Evolutionary conservation across 345 rosid genomes (phyloP).

Genomic region (Nephelium lappaceum): DNA sequence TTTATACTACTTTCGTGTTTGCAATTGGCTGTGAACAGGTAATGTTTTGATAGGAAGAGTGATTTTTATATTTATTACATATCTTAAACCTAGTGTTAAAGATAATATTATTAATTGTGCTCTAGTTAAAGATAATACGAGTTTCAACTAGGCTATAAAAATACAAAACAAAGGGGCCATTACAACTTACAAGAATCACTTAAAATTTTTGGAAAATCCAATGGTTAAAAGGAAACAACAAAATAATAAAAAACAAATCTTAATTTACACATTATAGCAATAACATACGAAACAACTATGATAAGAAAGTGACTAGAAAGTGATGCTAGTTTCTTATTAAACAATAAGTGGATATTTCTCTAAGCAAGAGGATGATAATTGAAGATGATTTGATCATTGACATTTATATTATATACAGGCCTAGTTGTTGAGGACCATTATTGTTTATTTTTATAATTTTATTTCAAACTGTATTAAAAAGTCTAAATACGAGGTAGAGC

Average conservation of each 20-base stretch:
- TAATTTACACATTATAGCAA: too few relatives aligned
- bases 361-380: not conserved
- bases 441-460: not conserved
- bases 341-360: not conserved
- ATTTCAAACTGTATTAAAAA: not conserved
- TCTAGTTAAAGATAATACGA: not conserved
- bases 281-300: too few relatives aligned
- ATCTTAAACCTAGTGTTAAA: not conserved
- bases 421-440: not conserved
- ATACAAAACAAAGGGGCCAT: not conserved
- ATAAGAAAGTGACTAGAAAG: constrained; percentile 1
- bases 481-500: not conserved
- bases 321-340: not conserved
- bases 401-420: constrained; percentile 9
- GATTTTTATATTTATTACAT: not conserved
- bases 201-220: not conserved
- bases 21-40: not conserved
- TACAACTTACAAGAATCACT: too few relatives aligned
- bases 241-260: not conserved
- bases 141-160: not conserved
- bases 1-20: not conserved
- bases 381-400: constrained; percentile 26
- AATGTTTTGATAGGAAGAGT: too few relatives aligned
- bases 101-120: not conserved
- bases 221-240: not conserved